Evolutionary conservation across 371 early-diverging fungal genomes (phyloP), one percentile per base, ranked within the genome.

Genomic region (Apophysomyces elegans): DNA sequence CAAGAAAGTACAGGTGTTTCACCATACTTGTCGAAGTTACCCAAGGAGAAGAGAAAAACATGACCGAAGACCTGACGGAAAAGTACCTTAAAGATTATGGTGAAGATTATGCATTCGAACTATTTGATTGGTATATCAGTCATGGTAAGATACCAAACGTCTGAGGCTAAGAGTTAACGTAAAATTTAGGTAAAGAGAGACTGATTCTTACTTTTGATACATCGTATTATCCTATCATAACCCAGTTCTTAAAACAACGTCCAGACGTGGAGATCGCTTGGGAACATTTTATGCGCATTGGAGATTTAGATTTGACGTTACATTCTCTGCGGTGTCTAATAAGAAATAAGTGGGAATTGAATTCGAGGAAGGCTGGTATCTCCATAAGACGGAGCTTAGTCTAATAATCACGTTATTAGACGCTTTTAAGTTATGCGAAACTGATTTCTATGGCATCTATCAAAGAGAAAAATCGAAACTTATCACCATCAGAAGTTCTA

Each of bases 211-310:
- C 13, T n/a, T n/a, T 45, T 6, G 46, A 45, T 18, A 18, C 13
- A 45, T 13, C 13, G 16, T 45, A 45, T 45, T 5, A 45, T 18
- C n/a, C 13, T 45, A 16, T 45, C 16, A 18, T 45, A 7, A 12
- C 46, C 13, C n/a, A 45, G 9, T 45, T n/a, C 13, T 6, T 45
- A 18, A 13, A n/a, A n/a, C 5, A 13, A 45, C 46, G 46, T 6
- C 46, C 13, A 13, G 46, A 45, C 16, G 16, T 18, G 4, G 46
- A 45, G 9, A 45, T 45, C 16, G 46, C 46, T n/a, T 45, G 46
- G 46, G 46, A 45, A 18, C 46, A 45, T 11, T 45, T 45, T 45
- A 45, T 45, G 46, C 46, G 46, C 13, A 16, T 45, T 45, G 46
- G 16, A 13, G 5, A 18, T 12, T 45, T 45, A 6, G 46, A 45